phyloP scores from a whole-genome alignment of 1,284 basidiomycete genomes.

The Rhodotorula sp. region DNA sequence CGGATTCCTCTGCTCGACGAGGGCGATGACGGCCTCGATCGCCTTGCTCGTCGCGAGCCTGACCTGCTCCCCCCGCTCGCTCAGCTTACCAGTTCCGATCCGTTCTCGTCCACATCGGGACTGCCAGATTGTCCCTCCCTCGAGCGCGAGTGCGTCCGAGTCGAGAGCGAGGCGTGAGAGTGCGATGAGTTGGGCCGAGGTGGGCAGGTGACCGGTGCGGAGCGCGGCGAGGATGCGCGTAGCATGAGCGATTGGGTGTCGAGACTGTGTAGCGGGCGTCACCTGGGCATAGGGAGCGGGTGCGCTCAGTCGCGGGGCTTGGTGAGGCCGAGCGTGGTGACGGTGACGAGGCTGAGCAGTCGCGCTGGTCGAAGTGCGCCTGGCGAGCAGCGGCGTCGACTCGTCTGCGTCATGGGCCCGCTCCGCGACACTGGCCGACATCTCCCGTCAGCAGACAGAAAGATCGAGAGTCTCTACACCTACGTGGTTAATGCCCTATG shows the following conservation, averaged over 20 bases:
- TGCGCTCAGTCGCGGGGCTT: too few species aligned
- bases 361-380: neutral
- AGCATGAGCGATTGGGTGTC: neutral
- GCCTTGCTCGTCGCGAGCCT: conserved; percentile 3
- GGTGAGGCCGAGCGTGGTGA: neutral
- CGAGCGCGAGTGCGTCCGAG: neutral
- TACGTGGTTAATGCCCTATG: too few species aligned
- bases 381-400: too few species aligned
- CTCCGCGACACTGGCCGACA: too few species aligned
- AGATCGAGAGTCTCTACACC: too few species aligned
- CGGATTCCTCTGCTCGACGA: conserved; percentile 15
- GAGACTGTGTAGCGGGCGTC: too few species aligned
- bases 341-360: neutral
- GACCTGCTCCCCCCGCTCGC: conserved; percentile 11
- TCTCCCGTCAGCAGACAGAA: too few species aligned
- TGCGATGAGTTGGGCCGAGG: conserved; percentile 7
- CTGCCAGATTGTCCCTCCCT: neutral
- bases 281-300: too few species aligned
- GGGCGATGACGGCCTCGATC: conserved; percentile 4
- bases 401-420: too few species aligned
- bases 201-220: conserved; percentile 20
- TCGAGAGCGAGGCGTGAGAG: neutral
- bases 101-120: conserved; percentile 3
- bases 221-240: conserved; percentile 1
- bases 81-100: conserved; percentile 6